These are phyloP conservation scores for Diutina scorzettiae DNA, from an alignment of 1,139 yeast genomes.

Conservation along the genomic window DNA sequence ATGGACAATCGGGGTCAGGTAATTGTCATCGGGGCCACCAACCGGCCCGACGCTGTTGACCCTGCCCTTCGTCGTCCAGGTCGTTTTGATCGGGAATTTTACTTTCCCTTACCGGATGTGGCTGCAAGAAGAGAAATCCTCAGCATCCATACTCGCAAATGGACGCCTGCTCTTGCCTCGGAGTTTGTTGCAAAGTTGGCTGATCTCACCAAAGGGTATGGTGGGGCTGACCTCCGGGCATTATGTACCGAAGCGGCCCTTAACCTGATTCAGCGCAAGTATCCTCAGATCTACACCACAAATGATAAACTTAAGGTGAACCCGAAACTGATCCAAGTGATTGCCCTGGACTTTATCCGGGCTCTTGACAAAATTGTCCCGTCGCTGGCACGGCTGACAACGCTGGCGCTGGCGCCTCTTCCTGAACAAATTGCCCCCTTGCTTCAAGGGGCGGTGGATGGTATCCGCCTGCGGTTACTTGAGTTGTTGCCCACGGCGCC, in stretches of 20 bases:
- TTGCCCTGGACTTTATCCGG: slow-evolving; percentile 77
- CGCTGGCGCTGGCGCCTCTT: slow-evolving; percentile 64
- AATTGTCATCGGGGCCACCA: slow-evolving; percentile 95
- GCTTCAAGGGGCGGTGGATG: slow-evolving; percentile 35
- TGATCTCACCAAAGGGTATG: slow-evolving; percentile 82
- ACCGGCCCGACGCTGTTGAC: slow-evolving; percentile 94
- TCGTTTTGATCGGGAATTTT: slow-evolving; percentile 92
- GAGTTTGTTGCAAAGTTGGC: slow-evolving; percentile 61
- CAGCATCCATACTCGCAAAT: slow-evolving; percentile 74
- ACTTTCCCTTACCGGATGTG: slow-evolving; percentile 84
- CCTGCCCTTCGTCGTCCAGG: slow-evolving; percentile 98
- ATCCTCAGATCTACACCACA: slow-evolving; percentile 84
- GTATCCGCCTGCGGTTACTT: slow-evolving; percentile 38
- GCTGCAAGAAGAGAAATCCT: slow-evolving; percentile 71
- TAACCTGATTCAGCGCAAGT: slow-evolving; percentile 79
- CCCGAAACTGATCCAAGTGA: slow-evolving; percentile 59
- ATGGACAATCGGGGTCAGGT: slow-evolving; percentile 97
- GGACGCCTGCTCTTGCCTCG: slow-evolving; percentile 64
- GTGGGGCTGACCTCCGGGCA: slow-evolving; percentile 95
- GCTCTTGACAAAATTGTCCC: slow-evolving; percentile 87
- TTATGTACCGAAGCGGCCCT: slow-evolving; percentile 93
- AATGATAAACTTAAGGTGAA: slow-evolving; percentile 64
- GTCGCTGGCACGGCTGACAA: slow-evolving; percentile 78
- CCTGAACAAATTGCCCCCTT: slow-evolving; percentile 65
- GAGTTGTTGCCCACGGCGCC: slow-evolving; percentile 43